phyloP scores from a whole-genome alignment of 805 yeast genomes.

The Zygosaccharomyces lentus region DNA sequence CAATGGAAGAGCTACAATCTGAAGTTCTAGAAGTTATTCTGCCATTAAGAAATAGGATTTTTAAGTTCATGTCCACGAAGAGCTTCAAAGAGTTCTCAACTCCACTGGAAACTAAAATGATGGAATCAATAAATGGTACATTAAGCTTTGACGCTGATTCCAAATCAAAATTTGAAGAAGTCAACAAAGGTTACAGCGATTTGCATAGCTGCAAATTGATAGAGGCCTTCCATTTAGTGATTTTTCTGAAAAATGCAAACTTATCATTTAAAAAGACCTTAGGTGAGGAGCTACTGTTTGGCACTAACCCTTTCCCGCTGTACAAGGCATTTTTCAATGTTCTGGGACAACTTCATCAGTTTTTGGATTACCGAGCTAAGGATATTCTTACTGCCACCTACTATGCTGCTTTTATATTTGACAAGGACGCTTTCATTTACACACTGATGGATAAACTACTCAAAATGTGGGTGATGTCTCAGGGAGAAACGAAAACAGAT shows the following conservation, averaged over 20 bases:
- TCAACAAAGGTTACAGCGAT: constrained; percentile 11
- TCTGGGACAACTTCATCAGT: constrained; percentile 28
- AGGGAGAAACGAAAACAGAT: constrained; percentile 42
- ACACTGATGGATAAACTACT: constrained; percentile 54
- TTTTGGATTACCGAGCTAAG: constrained; percentile 17
- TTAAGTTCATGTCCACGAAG: constrained; percentile 10
- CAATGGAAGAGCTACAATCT: constrained; percentile 11
- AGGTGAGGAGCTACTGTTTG: constrained; percentile 63
- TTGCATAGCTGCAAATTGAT: constrained; percentile 32
- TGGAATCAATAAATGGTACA: constrained; percentile 13
- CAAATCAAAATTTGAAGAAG: constrained; percentile 10
- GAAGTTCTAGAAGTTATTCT: constrained; percentile 16
- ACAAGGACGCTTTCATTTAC: constrained; percentile 53
- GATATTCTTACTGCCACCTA: constrained; percentile 33
- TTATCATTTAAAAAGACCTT: constrained; percentile 57
- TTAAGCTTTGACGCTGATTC: constrained; percentile 10
- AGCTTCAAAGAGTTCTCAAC: constrained; percentile 16
- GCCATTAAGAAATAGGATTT: constrained; percentile 9
- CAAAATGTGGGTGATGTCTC: constrained; percentile 60
- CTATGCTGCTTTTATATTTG: constrained; percentile 34
- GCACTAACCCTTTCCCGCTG: constrained; percentile 49
- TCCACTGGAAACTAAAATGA: constrained; percentile 9
- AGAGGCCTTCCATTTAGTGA: constrained; percentile 50
- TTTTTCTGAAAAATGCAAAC: constrained; percentile 53
- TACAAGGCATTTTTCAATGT: constrained; percentile 36